Evolutionary conservation across 805 yeast genomes (phyloP), one percentile per base, ranked within the genome.

Genomic region (Yarrowia alimentaria): DNA sequence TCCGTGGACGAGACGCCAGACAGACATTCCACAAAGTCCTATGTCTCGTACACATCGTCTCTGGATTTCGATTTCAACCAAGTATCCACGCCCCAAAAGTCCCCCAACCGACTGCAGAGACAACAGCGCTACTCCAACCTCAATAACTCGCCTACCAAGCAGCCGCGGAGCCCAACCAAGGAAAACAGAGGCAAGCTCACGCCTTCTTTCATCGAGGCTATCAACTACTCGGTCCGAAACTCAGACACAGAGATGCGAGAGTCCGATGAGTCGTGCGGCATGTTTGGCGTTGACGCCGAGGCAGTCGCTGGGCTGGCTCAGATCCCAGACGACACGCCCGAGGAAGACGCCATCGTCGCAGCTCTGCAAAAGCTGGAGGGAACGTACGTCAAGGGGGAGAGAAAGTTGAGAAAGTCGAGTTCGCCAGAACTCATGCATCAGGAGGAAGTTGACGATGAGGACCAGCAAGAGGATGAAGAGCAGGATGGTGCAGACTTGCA

Each of bases 341-440:
- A 74, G 21, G 78, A 75, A 13, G 85, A 87, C 64, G 96, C 95
- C 0, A 70, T 89, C 11, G 75, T 73, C 47, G 78, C 80, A 38
- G 89, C 98, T 0, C 70, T 90, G 57, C 72, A 72, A 66, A 90
- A 85, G 65, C 70, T 91, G 22, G 94, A 86, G 66, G 98, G 96
- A 1, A 78, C 72, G 5, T 60, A 60, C 19, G 28, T 47, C 21
- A 47, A 43, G 50, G 26, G 34, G 0, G 37, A 40, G 25, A 28
- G 7, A 13, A 25, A 13, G 14, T 11, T 16, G 12, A 25, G 24
- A 20, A 24, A 10, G 11, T 22, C 3, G 13, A 4, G 24, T 10
- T 13, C 16, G 20, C 20, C 26, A 7, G 21, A 37, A 12, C 6
- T 10, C 6, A 24, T 37, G 30, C 20, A 24, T n/a, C 12, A 24